These are phyloP conservation scores for Fomitiporia mediterranea DNA, from an alignment of 1,284 basidiomycete species.

Conservation along the genomic window DNA sequence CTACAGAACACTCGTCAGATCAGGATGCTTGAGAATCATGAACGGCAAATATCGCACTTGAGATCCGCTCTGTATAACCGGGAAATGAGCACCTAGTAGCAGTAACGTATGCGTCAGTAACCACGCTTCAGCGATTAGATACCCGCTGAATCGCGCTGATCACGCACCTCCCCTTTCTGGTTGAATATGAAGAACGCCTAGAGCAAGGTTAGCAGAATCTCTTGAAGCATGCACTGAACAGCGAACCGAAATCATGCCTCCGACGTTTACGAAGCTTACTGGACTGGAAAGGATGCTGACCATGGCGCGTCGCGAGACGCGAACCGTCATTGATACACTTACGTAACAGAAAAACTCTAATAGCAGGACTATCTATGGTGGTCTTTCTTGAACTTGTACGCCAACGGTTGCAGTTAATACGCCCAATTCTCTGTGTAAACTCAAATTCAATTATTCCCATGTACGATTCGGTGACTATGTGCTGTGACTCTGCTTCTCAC, in stretches of 20 bases:
- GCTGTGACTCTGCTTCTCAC: too few species aligned
- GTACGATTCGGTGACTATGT: too few species aligned
- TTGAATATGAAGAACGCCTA: slow-evolving; percentile 98
- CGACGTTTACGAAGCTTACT: background rate
- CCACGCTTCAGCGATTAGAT: background rate
- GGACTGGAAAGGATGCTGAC: slow-evolving; percentile 6
- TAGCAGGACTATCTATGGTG: too few species aligned
- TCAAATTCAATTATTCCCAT: too few species aligned
- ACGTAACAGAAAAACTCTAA: too few species aligned
- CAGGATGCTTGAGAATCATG: background rate
- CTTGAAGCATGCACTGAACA: background rate
- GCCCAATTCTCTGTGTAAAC: too few species aligned
- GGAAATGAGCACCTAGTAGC: slow-evolving; percentile 81
- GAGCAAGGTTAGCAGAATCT: background rate
- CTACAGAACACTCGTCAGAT: slow-evolving; percentile 40
- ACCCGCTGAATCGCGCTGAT: too few species aligned
- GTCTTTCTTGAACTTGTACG: too few species aligned
- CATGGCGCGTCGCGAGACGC: slow-evolving; percentile 14
- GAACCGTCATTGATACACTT: background rate
- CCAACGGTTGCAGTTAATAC: too few species aligned
- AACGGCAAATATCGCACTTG: slow-evolving; percentile 55
- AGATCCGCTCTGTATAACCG: slow-evolving; percentile 90
- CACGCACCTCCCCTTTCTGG: slow-evolving; percentile 88
- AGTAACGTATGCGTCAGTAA: slow-evolving; percentile 9
- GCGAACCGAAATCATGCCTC: slow-evolving; percentile 29